Evolutionary conservation across 2,329 filamentous ascomycete genomes (phyloP).

Genomic region (Claviceps sp.): DNA sequence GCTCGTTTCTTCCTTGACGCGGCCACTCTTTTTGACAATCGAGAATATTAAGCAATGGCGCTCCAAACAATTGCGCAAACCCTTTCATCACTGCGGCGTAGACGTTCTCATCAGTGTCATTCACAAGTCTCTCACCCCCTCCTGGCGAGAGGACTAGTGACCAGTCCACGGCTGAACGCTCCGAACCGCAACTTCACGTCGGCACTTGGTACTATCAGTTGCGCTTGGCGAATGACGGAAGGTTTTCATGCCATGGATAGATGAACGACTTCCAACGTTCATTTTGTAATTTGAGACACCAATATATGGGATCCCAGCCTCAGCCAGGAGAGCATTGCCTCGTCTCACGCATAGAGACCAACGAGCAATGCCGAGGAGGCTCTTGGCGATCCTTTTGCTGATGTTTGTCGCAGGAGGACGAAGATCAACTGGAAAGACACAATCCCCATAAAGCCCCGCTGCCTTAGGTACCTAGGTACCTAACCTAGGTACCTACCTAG

Average conservation of each 20-base stretch:
- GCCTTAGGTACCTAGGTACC: no score
- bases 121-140: background rate
- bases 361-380: background rate
- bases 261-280: no score
- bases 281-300: background rate
- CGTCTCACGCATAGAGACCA: background rate
- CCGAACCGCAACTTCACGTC: background rate
- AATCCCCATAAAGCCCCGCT: no score
- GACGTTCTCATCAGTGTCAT: background rate
- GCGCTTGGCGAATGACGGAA: background rate
- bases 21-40: background rate
- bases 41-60: background rate
- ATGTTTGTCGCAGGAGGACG: background rate
- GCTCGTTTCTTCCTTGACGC: background rate
- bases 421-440: no score
- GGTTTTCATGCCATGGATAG: no score
- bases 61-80: background rate
- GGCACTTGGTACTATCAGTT: no score
- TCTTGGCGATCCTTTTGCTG: background rate
- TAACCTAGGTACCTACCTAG: no score
- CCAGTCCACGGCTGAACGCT: no score
- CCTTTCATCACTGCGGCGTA: background rate
- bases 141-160: no score
- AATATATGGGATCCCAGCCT: background rate
- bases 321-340: background rate